Evolutionary conservation across 1,284 basidiomycete genomes (phyloP).

Genomic region (Hortiboletus rubellus): DNA sequence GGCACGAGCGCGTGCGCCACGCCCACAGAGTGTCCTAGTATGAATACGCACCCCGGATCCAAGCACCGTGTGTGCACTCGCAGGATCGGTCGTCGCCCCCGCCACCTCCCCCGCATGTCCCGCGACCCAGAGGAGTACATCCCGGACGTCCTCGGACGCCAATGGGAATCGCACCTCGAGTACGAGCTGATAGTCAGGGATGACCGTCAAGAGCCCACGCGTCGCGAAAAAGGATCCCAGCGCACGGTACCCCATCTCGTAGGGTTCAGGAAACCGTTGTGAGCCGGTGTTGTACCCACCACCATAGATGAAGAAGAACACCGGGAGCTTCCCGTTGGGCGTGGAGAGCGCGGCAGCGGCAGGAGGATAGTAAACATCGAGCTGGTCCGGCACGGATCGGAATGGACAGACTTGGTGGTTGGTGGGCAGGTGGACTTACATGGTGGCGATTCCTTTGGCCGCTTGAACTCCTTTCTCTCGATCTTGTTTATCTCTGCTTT

Average conservation of each 20-base stretch:
- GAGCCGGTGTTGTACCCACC: slow-evolving; percentile 57
- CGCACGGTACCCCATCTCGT: slow-evolving; percentile 52
- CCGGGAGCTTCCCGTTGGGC: slow-evolving; percentile 40
- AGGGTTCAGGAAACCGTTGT: slow-evolving; percentile 45
- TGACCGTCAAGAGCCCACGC: slow-evolving; percentile 55
- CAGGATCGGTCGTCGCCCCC: slow-evolving; percentile 22
- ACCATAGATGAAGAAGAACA: slow-evolving; percentile 64
- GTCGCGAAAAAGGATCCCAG: slow-evolving; percentile 60
- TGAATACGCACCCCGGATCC: slow-evolving; percentile 44
- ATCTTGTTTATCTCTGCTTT: slow-evolving; percentile 42
- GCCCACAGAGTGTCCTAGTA: slow-evolving; percentile 63
- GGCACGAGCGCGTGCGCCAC: slow-evolving; percentile 48
- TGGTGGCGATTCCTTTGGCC: slow-evolving; percentile 54
- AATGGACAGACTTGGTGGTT: not conserved
- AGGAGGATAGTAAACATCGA: slow-evolving; percentile 60
- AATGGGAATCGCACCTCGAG: slow-evolving; percentile 54
- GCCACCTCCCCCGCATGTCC: slow-evolving; percentile 36
- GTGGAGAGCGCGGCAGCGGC: slow-evolving; percentile 23
- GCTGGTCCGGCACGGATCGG: slow-evolving; percentile 28
- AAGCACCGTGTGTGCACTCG: slow-evolving; percentile 23
- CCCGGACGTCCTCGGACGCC: slow-evolving; percentile 53
- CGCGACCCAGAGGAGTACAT: slow-evolving; percentile 57
- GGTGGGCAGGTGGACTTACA: slow-evolving; percentile 35
- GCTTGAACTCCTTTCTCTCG: slow-evolving; percentile 50
- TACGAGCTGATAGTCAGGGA: slow-evolving; percentile 63